These are phyloP conservation scores for Capsella bursapastoris DNA, from an alignment of 345 rosid genomes.

Conservation along the genomic window DNA sequence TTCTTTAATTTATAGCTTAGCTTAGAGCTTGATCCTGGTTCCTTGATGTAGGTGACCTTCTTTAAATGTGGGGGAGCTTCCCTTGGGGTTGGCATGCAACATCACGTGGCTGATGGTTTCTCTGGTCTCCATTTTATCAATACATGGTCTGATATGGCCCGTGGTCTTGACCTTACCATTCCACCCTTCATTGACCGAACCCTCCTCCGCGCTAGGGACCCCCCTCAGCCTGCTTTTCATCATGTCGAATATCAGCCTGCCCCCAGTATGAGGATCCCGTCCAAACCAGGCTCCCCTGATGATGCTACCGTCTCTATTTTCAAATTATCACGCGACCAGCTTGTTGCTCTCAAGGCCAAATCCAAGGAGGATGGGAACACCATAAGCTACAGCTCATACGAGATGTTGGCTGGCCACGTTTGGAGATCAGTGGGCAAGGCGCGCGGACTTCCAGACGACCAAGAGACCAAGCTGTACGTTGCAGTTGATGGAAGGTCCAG, in stretches of 20 bases:
- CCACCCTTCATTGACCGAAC: slow-evolving; percentile 90
- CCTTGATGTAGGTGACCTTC: slow-evolving; percentile 62
- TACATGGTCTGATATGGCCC: slow-evolving; percentile 93
- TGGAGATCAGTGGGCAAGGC: slow-evolving; percentile 83
- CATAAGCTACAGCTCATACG: slow-evolving; percentile 75
- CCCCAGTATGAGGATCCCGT: slow-evolving; percentile 61
- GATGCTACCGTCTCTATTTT: slow-evolving; percentile 65
- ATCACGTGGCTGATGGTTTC: slow-evolving; percentile 91
- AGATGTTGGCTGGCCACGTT: slow-evolving; percentile 93
- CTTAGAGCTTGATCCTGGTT: neutral
- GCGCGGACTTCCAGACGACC: slow-evolving; percentile 69
- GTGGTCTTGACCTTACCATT: slow-evolving; percentile 70
- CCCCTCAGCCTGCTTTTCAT: slow-evolving; percentile 73
- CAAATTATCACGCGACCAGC: slow-evolving; percentile 67
- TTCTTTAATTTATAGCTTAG: too few relatives aligned
- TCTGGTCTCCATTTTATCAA: slow-evolving; percentile 96
- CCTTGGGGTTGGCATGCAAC: slow-evolving; percentile 99
- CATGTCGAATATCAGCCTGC: slow-evolving; percentile 91
- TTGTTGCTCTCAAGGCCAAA: slow-evolving; percentile 75
- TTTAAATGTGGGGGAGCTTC: slow-evolving; percentile 96
- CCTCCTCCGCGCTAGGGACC: slow-evolving; percentile 84
- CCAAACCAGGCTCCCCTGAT: slow-evolving; percentile 54
- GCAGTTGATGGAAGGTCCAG: slow-evolving; percentile 94
- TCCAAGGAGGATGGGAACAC: slow-evolving; percentile 78
- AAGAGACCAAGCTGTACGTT: slow-evolving; percentile 74